Evolutionary conservation across 1,284 basidiomycete species (phyloP).

Genomic region (Cutaneotrichosporon sp.): DNA sequence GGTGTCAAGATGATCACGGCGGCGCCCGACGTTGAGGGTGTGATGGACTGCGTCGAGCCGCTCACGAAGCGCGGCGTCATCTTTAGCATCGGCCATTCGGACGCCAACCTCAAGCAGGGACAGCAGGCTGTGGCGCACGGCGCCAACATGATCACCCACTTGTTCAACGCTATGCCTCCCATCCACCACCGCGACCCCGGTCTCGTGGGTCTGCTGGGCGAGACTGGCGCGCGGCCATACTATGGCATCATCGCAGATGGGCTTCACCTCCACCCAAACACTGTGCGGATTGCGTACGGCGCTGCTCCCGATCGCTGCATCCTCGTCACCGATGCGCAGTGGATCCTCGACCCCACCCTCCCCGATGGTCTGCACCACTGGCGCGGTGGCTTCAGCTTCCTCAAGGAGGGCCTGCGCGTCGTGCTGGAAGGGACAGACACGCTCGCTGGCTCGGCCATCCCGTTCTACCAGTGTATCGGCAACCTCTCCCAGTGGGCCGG

Average conservation of each 20-base stretch:
- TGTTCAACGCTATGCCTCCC: slow-evolving; percentile 66
- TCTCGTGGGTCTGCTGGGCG: slow-evolving; percentile 81
- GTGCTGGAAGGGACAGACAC: slow-evolving; percentile 81
- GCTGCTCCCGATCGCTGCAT: slow-evolving; percentile 79
- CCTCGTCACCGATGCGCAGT: slow-evolving; percentile 84
- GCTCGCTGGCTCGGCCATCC: slow-evolving; percentile 74
- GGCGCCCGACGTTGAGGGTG: slow-evolving; percentile 80
- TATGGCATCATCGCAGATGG: slow-evolving; percentile 90
- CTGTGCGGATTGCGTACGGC: slow-evolving; percentile 78
- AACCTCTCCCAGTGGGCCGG: slow-evolving; percentile 80
- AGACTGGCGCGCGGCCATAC: slow-evolving; percentile 74
- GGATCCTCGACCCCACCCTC: slow-evolving; percentile 78
- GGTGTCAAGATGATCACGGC: slow-evolving; percentile 80
- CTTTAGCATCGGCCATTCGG: slow-evolving; percentile 80
- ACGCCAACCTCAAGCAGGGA: slow-evolving; percentile 43
- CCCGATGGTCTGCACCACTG: slow-evolving; percentile 81
- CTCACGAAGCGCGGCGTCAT: slow-evolving; percentile 67
- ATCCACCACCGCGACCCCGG: slow-evolving; percentile 51
- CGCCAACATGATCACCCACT: slow-evolving; percentile 80
- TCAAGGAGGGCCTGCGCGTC: slow-evolving; percentile 76
- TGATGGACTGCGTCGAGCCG: slow-evolving; percentile 66
- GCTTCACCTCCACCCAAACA: slow-evolving; percentile 85
- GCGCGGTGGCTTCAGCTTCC: slow-evolving; percentile 67
- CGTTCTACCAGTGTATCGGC: slow-evolving; percentile 75
- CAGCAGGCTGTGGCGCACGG: slow-evolving; percentile 42